These are phyloP conservation scores for Kodamaea jinghongensis DNA, from an alignment of 805 yeast species.

Conservation along the genomic window DNA sequence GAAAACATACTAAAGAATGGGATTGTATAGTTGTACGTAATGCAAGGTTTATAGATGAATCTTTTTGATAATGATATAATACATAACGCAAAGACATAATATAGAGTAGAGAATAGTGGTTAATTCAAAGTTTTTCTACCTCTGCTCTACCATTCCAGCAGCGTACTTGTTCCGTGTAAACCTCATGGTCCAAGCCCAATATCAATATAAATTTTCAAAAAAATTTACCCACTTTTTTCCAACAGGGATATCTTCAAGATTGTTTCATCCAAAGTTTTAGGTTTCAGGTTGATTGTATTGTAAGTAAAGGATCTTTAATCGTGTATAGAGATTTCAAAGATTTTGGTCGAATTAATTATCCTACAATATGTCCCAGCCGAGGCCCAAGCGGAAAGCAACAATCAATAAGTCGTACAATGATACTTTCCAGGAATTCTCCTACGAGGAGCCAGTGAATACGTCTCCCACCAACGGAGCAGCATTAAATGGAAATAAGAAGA, in stretches of 20 bases:
- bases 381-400: slow-evolving; percentile 39
- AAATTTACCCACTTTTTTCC: slow-evolving; percentile 3
- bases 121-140: too few species aligned
- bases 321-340: neutral
- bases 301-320: neutral
- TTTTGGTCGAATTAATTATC: slow-evolving; percentile 1
- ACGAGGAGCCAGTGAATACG: slow-evolving; percentile 18
- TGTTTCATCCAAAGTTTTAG: too few species aligned
- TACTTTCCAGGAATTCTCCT: slow-evolving; percentile 24
- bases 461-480: slow-evolving; percentile 1
- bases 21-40: neutral
- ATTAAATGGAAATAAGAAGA: neutral
- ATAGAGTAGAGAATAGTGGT: too few species aligned
- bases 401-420: slow-evolving; percentile 36
- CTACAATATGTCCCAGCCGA: slow-evolving; percentile 19
- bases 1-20: slow-evolving; percentile 48
- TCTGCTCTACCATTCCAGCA: too few species aligned
- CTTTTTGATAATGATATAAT: too few species aligned
- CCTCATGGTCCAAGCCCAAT: slow-evolving; percentile 2
- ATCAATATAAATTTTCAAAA: slow-evolving; percentile 1
- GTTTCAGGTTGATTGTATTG: too few species aligned
- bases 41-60: too few species aligned
- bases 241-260: slow-evolving; percentile 5
- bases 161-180: too few species aligned
- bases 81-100: too few species aligned